Base-by-base conservation (phyloP, 805 yeast genomes). In the Starmerella stigmatis region DNA sequence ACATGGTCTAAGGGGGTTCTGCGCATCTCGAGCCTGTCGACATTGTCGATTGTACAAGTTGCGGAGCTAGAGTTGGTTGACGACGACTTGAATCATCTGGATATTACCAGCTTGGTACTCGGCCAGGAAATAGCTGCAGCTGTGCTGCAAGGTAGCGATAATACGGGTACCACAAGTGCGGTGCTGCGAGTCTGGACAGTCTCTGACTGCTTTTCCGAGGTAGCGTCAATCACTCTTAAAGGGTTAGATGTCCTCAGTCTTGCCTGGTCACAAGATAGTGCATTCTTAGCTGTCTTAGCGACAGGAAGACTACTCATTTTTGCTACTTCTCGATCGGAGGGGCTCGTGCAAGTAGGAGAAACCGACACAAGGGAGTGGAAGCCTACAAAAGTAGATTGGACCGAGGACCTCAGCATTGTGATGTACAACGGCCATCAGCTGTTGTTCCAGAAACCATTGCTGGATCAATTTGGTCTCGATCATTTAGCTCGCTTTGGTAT, bases 401-500 rank as follows among this genome's bases (percentile, higher is more conserved):
- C 25, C 16, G 19, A 10, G 7, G 12, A 32, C 13, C 29, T 27
- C 17, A 10, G 16, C 23, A 1, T 42, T 3, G 41, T 25, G 22
- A n/a, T 35, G 22, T 42, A 27, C 33, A 38, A 38, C n/a, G 41
- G 41, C 10, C 25, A 20, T 7, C 41, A 38, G 35, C 10, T 27
- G 15, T 22, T 9, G 22, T 22, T 7, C 10, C 23, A 16, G 10
- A 7, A 17, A 8, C 20, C 37, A 9, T 16, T 1, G 10, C 19
- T 31, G n/a, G 25, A 32, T 23, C 32, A 26, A 19, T n/a, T 32
- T 16, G 37, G 32, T 1, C 28, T 11, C 19, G 22, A 12, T 8
- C 29, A 22, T n/a, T 6, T 23, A 5, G n/a, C 25, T 9, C 27
- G 22, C 9, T 15, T 21, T 5, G 37, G 37, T n/a, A 12, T 21